Conservation (phyloP, 768 basidiomycete genomes). For the Pulveroboletus sp. region DNA sequence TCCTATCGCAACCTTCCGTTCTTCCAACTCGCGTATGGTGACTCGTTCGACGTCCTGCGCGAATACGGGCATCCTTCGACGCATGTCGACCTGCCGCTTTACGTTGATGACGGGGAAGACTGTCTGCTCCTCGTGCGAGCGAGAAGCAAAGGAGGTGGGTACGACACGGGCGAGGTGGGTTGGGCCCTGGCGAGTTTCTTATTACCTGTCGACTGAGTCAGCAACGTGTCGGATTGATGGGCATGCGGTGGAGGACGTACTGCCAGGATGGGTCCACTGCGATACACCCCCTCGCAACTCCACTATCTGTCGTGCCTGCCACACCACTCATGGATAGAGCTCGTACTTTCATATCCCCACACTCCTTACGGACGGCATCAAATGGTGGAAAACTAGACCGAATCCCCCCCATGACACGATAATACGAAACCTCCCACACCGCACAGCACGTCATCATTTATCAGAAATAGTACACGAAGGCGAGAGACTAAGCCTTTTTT, state of each 20-base stretch:
- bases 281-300: conserved; percentile 13
- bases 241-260: conserved; percentile 1
- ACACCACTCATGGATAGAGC: background rate
- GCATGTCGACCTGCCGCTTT: conserved; percentile 68
- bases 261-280: conserved; percentile 7
- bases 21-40: conserved; percentile 62
- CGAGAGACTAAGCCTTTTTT: conserved; percentile 1
- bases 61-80: conserved; percentile 78
- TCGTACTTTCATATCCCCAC: background rate
- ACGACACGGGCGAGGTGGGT: conserved; percentile 48
- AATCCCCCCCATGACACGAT: conserved; percentile 1
- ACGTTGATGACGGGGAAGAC: conserved; percentile 74
- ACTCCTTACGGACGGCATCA: conserved; percentile 4
- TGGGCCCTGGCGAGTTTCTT: conserved; percentile 85
- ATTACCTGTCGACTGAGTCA: conserved; percentile 47
- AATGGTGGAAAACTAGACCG: conserved; percentile 5
- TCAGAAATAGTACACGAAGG: conserved; percentile 4
- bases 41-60: conserved; percentile 62
- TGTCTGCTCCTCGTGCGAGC: conserved; percentile 73
- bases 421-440: conserved; percentile 4
- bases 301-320: conserved; percentile 11
- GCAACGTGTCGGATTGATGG: conserved; percentile 4
- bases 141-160: conserved; percentile 21
- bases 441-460: background rate
- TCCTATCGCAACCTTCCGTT: conserved; percentile 74